Evolutionary conservation across 345 rosid species (phyloP).

Genomic region (Litchi chinensis): DNA sequence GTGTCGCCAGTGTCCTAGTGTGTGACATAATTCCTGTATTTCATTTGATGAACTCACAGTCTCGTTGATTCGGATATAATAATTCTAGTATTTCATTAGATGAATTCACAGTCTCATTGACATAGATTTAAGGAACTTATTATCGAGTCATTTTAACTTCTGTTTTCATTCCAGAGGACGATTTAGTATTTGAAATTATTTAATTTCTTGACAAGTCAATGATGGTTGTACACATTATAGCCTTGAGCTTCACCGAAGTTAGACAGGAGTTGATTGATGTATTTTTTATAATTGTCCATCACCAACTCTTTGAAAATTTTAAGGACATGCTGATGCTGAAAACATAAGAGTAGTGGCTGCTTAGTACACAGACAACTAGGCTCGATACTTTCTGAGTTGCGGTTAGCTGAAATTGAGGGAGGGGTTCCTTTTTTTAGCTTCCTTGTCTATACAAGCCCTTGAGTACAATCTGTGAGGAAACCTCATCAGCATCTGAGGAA

Average conservation of each 20-base stretch:
- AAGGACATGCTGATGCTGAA: slow-evolving; percentile 64
- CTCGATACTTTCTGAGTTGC: slow-evolving; percentile 24
- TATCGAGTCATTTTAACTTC: background rate
- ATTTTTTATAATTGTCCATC: slow-evolving; percentile 8
- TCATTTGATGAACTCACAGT: too few relatives aligned
- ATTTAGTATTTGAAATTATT: too few relatives aligned
- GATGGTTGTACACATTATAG: background rate
- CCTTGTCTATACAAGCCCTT: slow-evolving; percentile 22
- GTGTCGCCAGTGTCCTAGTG: background rate
- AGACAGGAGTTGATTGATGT: slow-evolving; percentile 14
- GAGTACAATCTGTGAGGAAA: slow-evolving; percentile 27
- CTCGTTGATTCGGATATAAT: too few relatives aligned
- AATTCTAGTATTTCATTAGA: too few relatives aligned
- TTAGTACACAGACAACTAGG: too few relatives aligned
- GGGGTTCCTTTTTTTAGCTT: slow-evolving; percentile 11
- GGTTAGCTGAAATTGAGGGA: slow-evolving; percentile 22
- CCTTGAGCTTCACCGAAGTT: slow-evolving; percentile 11
- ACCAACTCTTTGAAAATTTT: slow-evolving; percentile 13
- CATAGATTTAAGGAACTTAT: background rate
- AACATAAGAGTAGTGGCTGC: slow-evolving; percentile 40
- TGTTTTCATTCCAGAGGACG: background rate
- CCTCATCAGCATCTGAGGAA: background rate
- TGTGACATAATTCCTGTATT: too few relatives aligned
- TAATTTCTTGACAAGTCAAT: background rate
- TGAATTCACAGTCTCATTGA: background rate